These are phyloP conservation scores for Pseudocercospora fijiensis DNA, from an alignment of 2,329 filamentous ascomycete genomes.

Conservation along the genomic window DNA sequence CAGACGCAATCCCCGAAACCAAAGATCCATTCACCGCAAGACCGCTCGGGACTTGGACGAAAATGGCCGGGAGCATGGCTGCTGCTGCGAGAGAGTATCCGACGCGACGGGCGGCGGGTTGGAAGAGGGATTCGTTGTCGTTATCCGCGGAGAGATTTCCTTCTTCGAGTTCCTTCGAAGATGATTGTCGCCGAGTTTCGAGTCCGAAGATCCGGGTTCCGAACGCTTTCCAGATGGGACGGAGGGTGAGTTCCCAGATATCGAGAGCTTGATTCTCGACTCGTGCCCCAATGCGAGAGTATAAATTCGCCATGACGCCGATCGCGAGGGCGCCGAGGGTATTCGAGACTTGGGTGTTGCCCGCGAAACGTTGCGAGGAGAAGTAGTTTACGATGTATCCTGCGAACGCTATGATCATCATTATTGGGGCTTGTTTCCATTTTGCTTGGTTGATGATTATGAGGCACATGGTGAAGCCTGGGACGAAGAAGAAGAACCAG, in stretches of 20 bases:
- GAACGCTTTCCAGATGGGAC: constrained; percentile 39
- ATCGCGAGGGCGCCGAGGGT: constrained; percentile 75
- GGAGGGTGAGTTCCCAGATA: constrained; percentile 53
- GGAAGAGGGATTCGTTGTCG: constrained; percentile 34
- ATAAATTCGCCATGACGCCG: constrained; percentile 75
- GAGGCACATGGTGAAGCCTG: constrained; percentile 69
- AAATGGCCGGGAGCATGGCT: constrained; percentile 83
- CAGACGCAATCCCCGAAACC: constrained; percentile 57
- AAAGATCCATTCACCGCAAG: constrained; percentile 59
- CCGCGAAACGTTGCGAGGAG: constrained; percentile 63
- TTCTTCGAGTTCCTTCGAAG: constrained; percentile 34
- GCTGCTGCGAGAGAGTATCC: constrained; percentile 80
- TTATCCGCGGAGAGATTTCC: constrained; percentile 25
- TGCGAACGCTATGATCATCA: constrained; percentile 69
- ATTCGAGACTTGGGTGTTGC: constrained; percentile 72
- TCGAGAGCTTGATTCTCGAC: constrained; percentile 58
- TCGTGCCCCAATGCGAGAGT: constrained; percentile 65
- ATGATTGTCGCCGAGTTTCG: constrained; percentile 20
- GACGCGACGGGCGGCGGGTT: constrained; percentile 45
- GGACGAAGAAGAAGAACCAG: constrained; percentile 70
- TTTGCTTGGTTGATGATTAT: constrained; percentile 80
- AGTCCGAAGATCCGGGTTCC: constrained; percentile 34
- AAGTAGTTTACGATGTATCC: constrained; percentile 78
- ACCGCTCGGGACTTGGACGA: constrained; percentile 64
- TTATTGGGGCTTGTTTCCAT: constrained; percentile 73